Evolutionary conservation across 2,329 filamentous ascomycete genomes (phyloP).

Genomic region (Fusarium hostae): DNA sequence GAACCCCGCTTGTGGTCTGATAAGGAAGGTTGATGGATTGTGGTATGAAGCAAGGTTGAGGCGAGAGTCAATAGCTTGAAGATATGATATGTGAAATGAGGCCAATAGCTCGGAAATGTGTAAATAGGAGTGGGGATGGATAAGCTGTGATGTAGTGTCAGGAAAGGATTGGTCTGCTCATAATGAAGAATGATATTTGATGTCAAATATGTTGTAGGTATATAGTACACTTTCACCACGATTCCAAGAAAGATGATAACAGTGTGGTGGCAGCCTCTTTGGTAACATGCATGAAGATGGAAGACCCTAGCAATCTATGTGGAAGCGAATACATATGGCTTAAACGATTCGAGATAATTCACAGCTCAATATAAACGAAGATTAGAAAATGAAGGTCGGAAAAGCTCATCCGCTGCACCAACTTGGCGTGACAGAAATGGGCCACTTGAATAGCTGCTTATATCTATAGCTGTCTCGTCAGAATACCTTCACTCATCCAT

Average conservation of each 20-base stretch:
- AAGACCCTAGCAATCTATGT: neutral
- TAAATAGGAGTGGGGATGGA: neutral
- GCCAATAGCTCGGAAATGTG: neutral
- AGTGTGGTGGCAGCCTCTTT: neutral
- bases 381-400: fast-evolving
- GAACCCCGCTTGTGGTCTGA: neutral
- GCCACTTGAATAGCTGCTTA: neutral
- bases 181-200: neutral
- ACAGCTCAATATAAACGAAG: too few species aligned
- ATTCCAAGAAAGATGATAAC: neutral
- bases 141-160: neutral
- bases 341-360: neutral
- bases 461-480: neutral
- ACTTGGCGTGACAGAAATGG: neutral
- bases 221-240: neutral
- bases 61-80: neutral
- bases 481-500: neutral
- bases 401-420: neutral
- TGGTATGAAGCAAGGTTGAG: neutral
- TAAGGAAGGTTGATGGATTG: neutral
- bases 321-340: neutral
- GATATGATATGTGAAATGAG: neutral
- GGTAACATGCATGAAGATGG: neutral
- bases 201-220: neutral
- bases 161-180: neutral